Evolutionary conservation across 2,329 filamentous ascomycete genomes (phyloP), one percentile per base, ranked within the genome.

Genomic region (Fusarium napiforme): DNA sequence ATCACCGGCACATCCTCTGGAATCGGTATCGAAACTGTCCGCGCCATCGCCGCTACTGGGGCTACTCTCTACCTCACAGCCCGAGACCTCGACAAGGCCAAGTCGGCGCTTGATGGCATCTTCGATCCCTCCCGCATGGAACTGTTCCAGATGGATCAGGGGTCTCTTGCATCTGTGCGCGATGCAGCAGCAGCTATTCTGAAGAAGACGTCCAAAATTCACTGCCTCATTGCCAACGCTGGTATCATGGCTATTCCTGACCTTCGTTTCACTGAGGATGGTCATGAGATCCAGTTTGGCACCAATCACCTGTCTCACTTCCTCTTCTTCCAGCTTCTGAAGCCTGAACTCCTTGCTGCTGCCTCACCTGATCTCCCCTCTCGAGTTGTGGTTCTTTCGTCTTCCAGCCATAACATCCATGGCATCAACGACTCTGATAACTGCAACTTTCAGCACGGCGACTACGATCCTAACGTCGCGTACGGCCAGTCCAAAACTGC

Each of bases 311-410:
- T 79, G 1, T 69, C 70, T 0, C 78, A 80, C 39, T 80, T 80
- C 8, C 63, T 79, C 19, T 56, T 79, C 8, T 79, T 79, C 34
- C 60, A 75, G 79, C 84, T 79, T 0, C 79, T 90, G 21, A 85
- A 85, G 50, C 78, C 82, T 0, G 75, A 81, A 0, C 75, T 89
- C 2, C 78, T 88, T 5, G 72, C 80, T 0, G 81, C 80, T 21
- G 73, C 81, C 3, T 84, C 83, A 0, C 75, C 83, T 0, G 69
- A 74, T 0, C 85, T 85, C 30, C 74, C 81, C 18, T 86, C 84
- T 2, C 83, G 87, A 5, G 84, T 89, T 8, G 81, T 90, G 40
- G 77, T 79, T 9, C 75, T 88, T 1, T 82, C 85, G 1, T 85
- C 84, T 2, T 71, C 80, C 0, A 83, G 76, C 8, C 87, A 89